phyloP scores from a whole-genome alignment of 768 basidiomycete species.

The Tulasnella sp. region DNA sequence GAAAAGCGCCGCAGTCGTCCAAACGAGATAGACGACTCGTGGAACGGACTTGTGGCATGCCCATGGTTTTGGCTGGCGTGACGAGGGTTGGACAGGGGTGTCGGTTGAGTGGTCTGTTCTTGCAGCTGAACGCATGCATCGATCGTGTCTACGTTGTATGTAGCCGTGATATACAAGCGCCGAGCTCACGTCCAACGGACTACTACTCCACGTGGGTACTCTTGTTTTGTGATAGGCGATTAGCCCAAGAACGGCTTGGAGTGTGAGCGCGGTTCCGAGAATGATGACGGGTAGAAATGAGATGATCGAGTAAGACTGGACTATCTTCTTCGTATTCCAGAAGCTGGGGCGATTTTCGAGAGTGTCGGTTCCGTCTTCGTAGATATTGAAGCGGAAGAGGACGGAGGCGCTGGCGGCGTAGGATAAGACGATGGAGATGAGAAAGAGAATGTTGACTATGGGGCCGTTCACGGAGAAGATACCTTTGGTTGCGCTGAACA shows the following conservation, averaged over 20 bases:
- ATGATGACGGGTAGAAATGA: neutral
- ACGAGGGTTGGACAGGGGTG: no score
- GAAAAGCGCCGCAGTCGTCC: no score
- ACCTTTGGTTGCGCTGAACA: neutral
- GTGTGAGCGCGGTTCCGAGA: neutral
- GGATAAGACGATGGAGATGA: neutral
- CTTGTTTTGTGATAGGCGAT: neutral
- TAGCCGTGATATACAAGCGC: neutral
- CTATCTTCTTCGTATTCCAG: no score
- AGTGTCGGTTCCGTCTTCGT: no score
- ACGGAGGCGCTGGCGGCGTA: neutral
- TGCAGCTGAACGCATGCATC: neutral
- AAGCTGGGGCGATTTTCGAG: no score
- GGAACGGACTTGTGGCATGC: no score
- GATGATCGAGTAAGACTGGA: neutral
- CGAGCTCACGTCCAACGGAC: neutral
- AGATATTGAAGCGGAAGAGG: neutral
- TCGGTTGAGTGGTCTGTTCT: neutral
- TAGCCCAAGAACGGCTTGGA: neutral
- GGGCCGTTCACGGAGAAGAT: neutral
- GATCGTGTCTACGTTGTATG: neutral
- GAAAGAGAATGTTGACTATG: neutral
- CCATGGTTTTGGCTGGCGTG: neutral
- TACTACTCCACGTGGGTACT: neutral
- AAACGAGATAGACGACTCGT: no score